Evolutionary conservation across 352 stramenopile species (phyloP), one percentile per base, ranked within the genome.

Genomic region (Elongisporangium senticosum): DNA sequence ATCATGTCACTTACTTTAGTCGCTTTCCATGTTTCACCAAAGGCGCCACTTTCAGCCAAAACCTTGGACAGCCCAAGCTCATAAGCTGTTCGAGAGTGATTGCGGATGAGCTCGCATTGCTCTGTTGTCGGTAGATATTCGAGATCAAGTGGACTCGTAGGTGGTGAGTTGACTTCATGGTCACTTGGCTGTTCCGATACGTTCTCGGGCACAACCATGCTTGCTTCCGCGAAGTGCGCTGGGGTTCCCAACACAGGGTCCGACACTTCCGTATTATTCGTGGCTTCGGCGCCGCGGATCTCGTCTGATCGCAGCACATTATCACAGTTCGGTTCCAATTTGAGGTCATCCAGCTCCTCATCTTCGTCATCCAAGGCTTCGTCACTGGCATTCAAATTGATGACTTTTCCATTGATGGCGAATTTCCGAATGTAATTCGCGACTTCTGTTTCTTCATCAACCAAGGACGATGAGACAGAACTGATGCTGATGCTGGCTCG

Each of bases 21-120:
- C 22, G 90, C 84, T n/a, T 87, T 81, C 95, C 96, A 98, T 54
- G 88, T 86, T 63, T 99, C 96, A 21, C 95, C 93, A 66, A 98
- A 98, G 7, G 76, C 74, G 14, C 72, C 72, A 7, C 64, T 72
- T 39, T 84, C 77, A 2, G 63, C 71, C 14, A 92, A 61, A 21
- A 92, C 62, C 55, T 88, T 90, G 10, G 79, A 74, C 21, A 92
- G 61, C 19, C 83, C 79, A 50, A 75, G 62, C 52, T 92, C 83
- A 50, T 92, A 92, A 22, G 79, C 69, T 26, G 69, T 83, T 53
- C 73, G 83, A 5, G 82, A 90, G 37, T 75, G 70, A 22, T 75
- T 67, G 1, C 75, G 76, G 33, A 90, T 80, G n/a, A 90, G 58
- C 40, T 80, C 63, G 5, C 71, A 59, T 8, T 74, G 58, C 1